phyloP scores from a whole-genome alignment of 1,284 basidiomycete species.

The Meira miltonrushii region DNA sequence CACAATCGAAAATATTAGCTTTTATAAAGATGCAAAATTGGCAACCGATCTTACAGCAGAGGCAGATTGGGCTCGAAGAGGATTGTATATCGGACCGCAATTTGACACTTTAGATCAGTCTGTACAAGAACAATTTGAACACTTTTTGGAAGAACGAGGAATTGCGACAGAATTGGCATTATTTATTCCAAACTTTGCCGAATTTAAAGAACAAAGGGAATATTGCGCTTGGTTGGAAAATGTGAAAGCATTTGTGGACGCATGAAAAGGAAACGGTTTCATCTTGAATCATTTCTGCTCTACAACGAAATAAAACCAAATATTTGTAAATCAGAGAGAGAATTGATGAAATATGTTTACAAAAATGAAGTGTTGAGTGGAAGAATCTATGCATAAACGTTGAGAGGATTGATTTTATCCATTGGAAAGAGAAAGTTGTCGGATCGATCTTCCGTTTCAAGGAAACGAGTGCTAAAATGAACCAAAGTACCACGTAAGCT shows the following conservation, averaged over 20 bases:
- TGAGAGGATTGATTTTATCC: constrained; percentile 43
- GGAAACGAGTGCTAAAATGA: constrained; percentile 40
- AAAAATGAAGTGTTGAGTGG: neutral
- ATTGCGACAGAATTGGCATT: constrained; percentile 70
- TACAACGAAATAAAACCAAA: no score
- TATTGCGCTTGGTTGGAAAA: constrained; percentile 83
- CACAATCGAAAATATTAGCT: constrained; percentile 81
- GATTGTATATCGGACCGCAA: constrained; percentile 84
- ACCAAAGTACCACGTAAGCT: constrained; percentile 39
- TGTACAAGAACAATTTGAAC: constrained; percentile 80
- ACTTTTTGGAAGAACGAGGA: constrained; percentile 77
- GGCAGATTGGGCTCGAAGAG: constrained; percentile 85
- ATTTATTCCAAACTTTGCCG: constrained; percentile 51
- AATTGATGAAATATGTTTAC: neutral
- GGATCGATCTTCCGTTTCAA: constrained; percentile 38
- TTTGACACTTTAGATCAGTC: constrained; percentile 84
- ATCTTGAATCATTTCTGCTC: no score
- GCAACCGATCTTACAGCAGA: constrained; percentile 78
- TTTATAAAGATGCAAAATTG: constrained; percentile 68
- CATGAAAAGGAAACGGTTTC: constrained; percentile 54
- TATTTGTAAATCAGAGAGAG: neutral
- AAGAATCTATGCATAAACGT: constrained; percentile 4
- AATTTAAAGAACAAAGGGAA: constrained; percentile 59
- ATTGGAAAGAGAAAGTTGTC: constrained; percentile 32
- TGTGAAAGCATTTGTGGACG: constrained; percentile 78